phyloP scores from a whole-genome alignment of 768 basidiomycete genomes.

The Lentinula aciculospora region DNA sequence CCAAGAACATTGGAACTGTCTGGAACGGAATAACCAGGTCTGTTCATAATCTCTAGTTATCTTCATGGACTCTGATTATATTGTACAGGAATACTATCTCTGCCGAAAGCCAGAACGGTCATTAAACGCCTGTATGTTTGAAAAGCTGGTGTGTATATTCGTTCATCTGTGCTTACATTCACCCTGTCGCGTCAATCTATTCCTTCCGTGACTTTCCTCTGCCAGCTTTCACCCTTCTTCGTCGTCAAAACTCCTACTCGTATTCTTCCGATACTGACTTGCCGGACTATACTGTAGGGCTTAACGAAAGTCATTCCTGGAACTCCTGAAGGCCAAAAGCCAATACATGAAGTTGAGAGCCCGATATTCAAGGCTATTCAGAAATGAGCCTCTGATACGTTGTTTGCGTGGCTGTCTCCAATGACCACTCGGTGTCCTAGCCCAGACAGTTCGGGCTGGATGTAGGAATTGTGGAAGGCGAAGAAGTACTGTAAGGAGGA shows the following conservation, averaged over 20 bases:
- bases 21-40: slow-evolving; percentile 94
- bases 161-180: no score
- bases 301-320: slow-evolving; percentile 90
- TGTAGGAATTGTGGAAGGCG: no score
- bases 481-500: neutral
- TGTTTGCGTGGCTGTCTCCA: neutral
- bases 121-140: slow-evolving; percentile 92
- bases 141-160: slow-evolving; percentile 73
- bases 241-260: slow-evolving; percentile 51
- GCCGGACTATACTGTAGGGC: slow-evolving; percentile 47
- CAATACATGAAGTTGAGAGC: slow-evolving; percentile 83
- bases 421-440: no score
- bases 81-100: slow-evolving; percentile 81
- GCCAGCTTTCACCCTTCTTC: neutral
- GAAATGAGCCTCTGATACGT: slow-evolving; percentile 44
- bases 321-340: slow-evolving; percentile 71
- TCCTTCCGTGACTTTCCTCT: no score
- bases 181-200: no score
- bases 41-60: slow-evolving; percentile 19
- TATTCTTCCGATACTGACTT: neutral
- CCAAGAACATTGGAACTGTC: slow-evolving; percentile 89
- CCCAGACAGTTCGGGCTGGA: no score
- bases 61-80: neutral
- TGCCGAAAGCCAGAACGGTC: slow-evolving; percentile 87
- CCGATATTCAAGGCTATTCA: slow-evolving; percentile 82